Evolutionary conservation across 2,329 filamentous ascomycete species (phyloP), one percentile per base, ranked within the genome.

Genomic region (Cercospora zeae-maydis): DNA sequence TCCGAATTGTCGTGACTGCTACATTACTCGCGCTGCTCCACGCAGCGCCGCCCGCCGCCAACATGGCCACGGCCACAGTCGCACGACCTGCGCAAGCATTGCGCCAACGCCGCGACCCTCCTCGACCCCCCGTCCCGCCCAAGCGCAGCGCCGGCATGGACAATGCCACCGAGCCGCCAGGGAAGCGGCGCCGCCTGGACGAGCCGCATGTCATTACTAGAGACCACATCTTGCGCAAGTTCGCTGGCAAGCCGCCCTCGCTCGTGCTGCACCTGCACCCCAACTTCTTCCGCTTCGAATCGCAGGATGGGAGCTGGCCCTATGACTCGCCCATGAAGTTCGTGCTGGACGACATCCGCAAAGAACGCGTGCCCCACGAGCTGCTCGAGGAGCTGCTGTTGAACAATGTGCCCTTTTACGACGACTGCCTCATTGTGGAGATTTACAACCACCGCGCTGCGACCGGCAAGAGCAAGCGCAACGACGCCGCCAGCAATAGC

Each of bases 241-340:
- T 89, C 77, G 82, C 81, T 42, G 86, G 84, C 72, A 83, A 83
- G 56, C 86, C 88, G 8, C 93, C 95, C 0, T 98, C 93, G 3
- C 81, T 99, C 24, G 86, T 93, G 56, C 81, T 99, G 24, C 93
- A 97, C 75, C 81, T 99, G 33, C 88, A 97, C 74, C 83, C 87
- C 9, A 92, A 85, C 4, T 89, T 96, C 77, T 98, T 96, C 74
- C 87, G 90, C 62, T 96, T 99, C 78, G 93, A 98, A 70, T 87
- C 92, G 71, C 93, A 97, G 77, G 92, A 96, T 76, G 91, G 93
- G 72, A 93, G 90, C 74, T 97, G 96, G 71, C 84, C 86, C 4
- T 98, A 98, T 77, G 91, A 91, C 71, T 96, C 92, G 19, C 92
- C 95, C 24, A 97, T 98, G 93, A 87, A 84, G 70, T 78, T 91